These are phyloP conservation scores for Amyloporia xantha DNA, from an alignment of 768 basidiomycete species.

Conservation along the genomic window DNA sequence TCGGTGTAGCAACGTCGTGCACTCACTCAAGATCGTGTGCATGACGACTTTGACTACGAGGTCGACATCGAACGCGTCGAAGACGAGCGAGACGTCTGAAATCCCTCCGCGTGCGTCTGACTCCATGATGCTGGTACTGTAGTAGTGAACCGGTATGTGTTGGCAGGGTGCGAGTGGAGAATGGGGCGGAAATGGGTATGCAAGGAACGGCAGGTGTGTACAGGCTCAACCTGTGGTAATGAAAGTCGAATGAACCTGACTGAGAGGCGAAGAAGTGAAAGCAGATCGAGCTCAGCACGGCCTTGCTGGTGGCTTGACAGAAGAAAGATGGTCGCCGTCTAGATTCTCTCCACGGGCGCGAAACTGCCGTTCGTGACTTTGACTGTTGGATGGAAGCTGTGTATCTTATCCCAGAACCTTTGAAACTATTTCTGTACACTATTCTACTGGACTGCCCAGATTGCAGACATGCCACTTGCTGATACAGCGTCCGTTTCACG, in stretches of 20 bases:
- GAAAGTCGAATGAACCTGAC: constrained; percentile 1
- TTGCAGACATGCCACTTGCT: too few species aligned
- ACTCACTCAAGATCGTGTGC: constrained; percentile 75
- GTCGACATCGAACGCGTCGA: constrained; percentile 72
- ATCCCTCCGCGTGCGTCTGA: constrained; percentile 16
- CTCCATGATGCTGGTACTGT: neutral
- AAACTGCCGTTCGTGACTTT: too few species aligned
- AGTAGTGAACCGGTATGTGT: neutral
- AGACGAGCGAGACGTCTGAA: constrained; percentile 43
- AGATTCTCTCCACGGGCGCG: too few species aligned
- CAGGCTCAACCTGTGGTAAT: constrained; percentile 15
- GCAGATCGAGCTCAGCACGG: neutral
- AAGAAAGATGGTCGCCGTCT: constrained; percentile 1
- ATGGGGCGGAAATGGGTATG: neutral
- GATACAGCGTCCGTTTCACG: too few species aligned
- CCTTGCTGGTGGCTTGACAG: constrained; percentile 3
- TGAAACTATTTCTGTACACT: too few species aligned
- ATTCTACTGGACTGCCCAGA: too few species aligned
- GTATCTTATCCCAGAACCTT: too few species aligned
- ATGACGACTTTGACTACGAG: constrained; percentile 71
- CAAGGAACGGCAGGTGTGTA: neutral
- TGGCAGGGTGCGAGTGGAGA: neutral
- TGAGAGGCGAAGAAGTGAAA: neutral
- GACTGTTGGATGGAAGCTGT: too few species aligned
- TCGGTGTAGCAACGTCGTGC: too few species aligned